Evolutionary conservation across 2,329 filamentous ascomycete genomes (phyloP).

Genomic region (Meredithiella fracta): DNA sequence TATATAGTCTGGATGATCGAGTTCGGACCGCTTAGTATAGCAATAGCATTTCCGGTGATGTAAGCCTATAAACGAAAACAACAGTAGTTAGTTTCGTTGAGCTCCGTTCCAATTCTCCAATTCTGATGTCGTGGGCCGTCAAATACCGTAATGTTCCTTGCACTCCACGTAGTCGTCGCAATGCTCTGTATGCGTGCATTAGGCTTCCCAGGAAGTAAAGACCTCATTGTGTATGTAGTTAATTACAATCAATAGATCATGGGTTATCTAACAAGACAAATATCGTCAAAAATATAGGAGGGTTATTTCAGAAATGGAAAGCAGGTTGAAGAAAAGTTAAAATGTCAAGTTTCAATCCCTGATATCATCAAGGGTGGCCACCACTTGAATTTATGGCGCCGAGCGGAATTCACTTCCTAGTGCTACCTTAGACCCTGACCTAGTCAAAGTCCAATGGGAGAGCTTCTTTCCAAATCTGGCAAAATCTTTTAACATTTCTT

Average conservation of each 20-base stretch:
- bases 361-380: slow-evolving; percentile 1
- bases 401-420: too few relatives aligned
- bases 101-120: not conserved
- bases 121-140: not conserved
- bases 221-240: slow-evolving; percentile 41
- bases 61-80: slow-evolving; percentile 45
- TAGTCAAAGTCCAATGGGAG: too few relatives aligned
- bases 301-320: not conserved
- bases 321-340: not conserved
- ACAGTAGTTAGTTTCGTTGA: not conserved
- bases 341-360: not conserved
- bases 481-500: too few relatives aligned
- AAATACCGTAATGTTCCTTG: slow-evolving; percentile 54
- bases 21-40: slow-evolving; percentile 60
- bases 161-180: slow-evolving; percentile 56
- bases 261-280: too few relatives aligned
- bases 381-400: too few relatives aligned
- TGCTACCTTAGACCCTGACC: too few relatives aligned
- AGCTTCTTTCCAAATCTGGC: too few relatives aligned
- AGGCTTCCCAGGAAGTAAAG: slow-evolving; percentile 64
- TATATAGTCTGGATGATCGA: slow-evolving; percentile 80
- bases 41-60: slow-evolving; percentile 73
- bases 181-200: slow-evolving; percentile 63
- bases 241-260: not conserved
- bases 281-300: too few relatives aligned